A percentile compares a stretch with the other conserved stretches of the same genome.
These are phyloP conservation scores for Mortierella alpina DNA, from an alignment of 192 early-diverging fungal genomes.

Conservation along the genomic window DNA sequence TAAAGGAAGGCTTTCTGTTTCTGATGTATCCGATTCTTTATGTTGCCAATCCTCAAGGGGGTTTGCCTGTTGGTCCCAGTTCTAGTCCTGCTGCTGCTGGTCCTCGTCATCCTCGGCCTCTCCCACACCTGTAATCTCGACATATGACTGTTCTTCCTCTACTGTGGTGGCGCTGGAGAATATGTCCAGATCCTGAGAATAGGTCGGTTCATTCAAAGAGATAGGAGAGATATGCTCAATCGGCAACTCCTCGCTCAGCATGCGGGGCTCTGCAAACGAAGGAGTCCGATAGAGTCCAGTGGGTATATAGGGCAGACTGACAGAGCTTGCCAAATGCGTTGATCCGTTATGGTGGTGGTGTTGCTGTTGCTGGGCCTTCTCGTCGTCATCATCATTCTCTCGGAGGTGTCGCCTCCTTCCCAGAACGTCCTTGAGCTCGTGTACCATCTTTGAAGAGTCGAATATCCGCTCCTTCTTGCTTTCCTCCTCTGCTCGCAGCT, in stretches of 20 bases:
- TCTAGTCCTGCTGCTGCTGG: slow-evolving; percentile 1
- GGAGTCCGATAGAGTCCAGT: background rate
- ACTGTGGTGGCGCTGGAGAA: slow-evolving; percentile 5
- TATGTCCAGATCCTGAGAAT: background rate
- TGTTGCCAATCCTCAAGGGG: background rate
- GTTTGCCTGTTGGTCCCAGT: background rate
- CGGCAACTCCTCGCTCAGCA: slow-evolving; percentile 11
- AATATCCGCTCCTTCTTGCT: slow-evolving; percentile 24
- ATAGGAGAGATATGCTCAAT: slow-evolving; percentile 11
- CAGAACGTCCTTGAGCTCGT: slow-evolving; percentile 68
- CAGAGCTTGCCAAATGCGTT: background rate
- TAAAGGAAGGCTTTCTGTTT: background rate
- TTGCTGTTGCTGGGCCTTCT: background rate
- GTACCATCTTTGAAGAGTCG: slow-evolving; percentile 64
- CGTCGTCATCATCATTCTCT: slow-evolving; percentile 29
- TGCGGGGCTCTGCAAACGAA: background rate
- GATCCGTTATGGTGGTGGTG: background rate
- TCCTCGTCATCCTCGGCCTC: slow-evolving; percentile 28
- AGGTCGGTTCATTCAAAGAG: background rate
- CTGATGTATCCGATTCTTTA: background rate
- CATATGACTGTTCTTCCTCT: slow-evolving; percentile 15
- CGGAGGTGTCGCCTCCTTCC: slow-evolving; percentile 50
- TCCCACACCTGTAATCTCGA: slow-evolving; percentile 40
- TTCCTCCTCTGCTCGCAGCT: slow-evolving; percentile 57
- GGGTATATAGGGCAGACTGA: slow-evolving; percentile 1